phyloP scores from a whole-genome alignment of 225 moss, liverwort and hornwort genomes.

The Straminergon stramineum region DNA sequence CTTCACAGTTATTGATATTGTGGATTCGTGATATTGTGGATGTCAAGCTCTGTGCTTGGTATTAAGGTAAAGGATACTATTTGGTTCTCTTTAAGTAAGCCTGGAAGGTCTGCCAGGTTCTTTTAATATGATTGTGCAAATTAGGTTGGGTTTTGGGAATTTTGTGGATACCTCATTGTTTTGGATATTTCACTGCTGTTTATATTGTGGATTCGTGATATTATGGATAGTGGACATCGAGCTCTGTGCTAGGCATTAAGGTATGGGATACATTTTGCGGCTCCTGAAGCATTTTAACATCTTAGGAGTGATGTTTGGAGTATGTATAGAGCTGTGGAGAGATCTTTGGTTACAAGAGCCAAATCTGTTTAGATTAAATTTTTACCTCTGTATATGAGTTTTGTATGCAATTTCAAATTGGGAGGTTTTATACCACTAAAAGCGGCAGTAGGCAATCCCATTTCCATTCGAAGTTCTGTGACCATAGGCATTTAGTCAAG shows the following conservation, averaged over 20 bases:
- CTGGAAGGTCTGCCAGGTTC: conserved; percentile 36
- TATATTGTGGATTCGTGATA: neutral
- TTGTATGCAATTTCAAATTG: neutral
- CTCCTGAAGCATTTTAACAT: neutral
- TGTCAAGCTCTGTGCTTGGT: neutral
- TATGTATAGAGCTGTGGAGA: neutral
- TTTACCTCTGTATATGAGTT: neutral
- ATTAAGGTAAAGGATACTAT: neutral
- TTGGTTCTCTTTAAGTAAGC: neutral
- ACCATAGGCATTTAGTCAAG: neutral
- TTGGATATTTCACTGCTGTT: neutral
- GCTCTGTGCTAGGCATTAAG: neutral
- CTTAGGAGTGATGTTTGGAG: neutral
- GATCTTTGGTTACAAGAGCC: neutral
- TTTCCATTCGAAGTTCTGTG: neutral
- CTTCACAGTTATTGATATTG: neutral
- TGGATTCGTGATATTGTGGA: neutral
- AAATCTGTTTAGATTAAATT: neutral
- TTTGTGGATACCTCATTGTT: neutral
- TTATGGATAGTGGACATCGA: neutral
- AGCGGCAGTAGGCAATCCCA: neutral
- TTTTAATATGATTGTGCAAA: neutral
- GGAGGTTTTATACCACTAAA: neutral
- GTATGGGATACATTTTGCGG: neutral
- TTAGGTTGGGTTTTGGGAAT: neutral